Percentiles rank a stretch among this genome's conserved stretches.
These are phyloP conservation scores for Scenedesmus sp. DNA, from an alignment of 163 green algal species.

Conservation along the genomic window DNA sequence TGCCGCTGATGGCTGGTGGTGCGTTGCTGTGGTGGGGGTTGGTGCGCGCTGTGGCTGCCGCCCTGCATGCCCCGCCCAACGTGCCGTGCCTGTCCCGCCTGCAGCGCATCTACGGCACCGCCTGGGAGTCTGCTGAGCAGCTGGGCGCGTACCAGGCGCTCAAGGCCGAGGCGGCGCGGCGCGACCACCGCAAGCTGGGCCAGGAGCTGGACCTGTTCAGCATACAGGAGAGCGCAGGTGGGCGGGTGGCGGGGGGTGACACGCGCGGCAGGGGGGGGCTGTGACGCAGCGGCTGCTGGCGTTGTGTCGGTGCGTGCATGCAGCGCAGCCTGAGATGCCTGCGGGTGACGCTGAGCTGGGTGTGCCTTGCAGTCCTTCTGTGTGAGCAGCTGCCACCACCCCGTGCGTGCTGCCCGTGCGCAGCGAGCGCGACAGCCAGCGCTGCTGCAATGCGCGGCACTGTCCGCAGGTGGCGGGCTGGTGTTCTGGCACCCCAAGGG, in stretches of 20 bases:
- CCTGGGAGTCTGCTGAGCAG: conserved; percentile 90
- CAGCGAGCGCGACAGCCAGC: too few species aligned
- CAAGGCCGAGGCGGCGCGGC: conserved; percentile 86
- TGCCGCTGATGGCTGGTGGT: too few species aligned
- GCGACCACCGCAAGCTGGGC: conserved; percentile 98
- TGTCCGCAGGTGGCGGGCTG: conserved; percentile 84
- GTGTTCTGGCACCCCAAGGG: conserved; percentile 99
- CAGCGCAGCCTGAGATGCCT: too few species aligned
- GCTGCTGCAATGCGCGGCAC: background rate
- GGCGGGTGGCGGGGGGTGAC: background rate
- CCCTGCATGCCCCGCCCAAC: too few species aligned
- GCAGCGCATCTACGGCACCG: conserved; percentile 96
- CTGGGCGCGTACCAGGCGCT: conserved; percentile 84
- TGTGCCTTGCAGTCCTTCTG: background rate
- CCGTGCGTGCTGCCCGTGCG: too few species aligned
- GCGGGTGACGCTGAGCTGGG: too few species aligned
- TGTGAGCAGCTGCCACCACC: background rate
- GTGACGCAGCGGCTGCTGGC: background rate
- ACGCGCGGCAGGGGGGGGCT: too few species aligned
- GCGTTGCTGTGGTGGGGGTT: too few species aligned
- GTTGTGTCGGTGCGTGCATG: background rate
- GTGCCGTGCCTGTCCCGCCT: background rate
- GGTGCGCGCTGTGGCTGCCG: too few species aligned
- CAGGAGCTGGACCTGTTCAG: conserved; percentile 96
- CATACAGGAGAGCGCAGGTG: conserved; percentile 72